Base-by-base conservation (phyloP, 2,329 filamentous ascomycete species). In the Colletotrichum lentis region DNA sequence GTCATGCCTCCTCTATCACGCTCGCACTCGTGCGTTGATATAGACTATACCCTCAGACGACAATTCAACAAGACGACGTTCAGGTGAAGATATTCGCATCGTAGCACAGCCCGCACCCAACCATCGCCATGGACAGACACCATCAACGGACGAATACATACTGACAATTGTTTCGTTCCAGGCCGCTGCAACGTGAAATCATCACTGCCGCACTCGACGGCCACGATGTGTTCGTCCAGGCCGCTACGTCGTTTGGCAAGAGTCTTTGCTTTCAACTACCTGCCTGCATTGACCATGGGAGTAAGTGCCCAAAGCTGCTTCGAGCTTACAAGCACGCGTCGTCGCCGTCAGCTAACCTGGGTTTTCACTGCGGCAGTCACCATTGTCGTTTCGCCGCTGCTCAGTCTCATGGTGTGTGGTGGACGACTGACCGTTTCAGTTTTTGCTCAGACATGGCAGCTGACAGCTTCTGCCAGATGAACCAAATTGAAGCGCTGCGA, bases 231-330 rank as follows among this genome's bases (percentile, higher is more conserved):
- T 97, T 97, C 75, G 86, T 98, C 1, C 95, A 97, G 79, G 95
- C 95, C 54, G 92, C 92, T 62, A 94, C 92, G 3, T 93, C 91
- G 11, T 97, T 97, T 77, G 95, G 94, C 49, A 97, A 97, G 79
- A 96, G 93, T 75, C 79, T 97, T 61, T 97, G 95, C 80, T 97
- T 95, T 76, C 94, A 97, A 77, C 84, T 97, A 1, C 94, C 94
- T 10, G 94, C 94, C 27, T 89, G 97, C 39, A 90, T 97, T 64
- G 91, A 95, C 74, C 88, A 90, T 77, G 95, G 95, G 71, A 93
- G 92, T 94, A 81, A 75, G 90, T 86, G 53, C 46, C 54, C 37
- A 55, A 49, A 62, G 56, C 62, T 66, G 62, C 50, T 53, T 60
- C 54, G 43, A 27, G 55, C 60, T 62, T 41, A 16, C 39, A 35